Percentiles rank a stretch among this genome's conserved stretches.
Evolutionary conservation across 305 asterid species (phyloP).

Genomic region (Rubia peregrina): DNA sequence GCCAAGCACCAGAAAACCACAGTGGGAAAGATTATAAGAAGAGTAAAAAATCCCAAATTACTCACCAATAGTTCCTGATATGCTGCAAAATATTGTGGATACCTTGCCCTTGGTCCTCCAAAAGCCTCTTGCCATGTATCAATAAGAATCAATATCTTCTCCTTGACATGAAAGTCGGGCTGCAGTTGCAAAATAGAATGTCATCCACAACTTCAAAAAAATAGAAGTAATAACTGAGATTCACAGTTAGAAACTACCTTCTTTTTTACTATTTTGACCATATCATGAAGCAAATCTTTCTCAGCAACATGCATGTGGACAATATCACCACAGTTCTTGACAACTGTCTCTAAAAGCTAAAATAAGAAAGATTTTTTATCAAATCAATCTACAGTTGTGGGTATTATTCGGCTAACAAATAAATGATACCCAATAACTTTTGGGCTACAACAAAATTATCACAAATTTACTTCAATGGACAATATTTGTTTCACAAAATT

Average conservation of each 20-base stretch:
- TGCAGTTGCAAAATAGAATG: conserved; percentile 36
- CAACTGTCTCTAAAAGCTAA: conserved; percentile 89
- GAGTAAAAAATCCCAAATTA: conserved; percentile 1
- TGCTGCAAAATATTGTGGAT: conserved; percentile 85
- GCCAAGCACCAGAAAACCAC: conserved; percentile 11
- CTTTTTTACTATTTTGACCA: conserved; percentile 86
- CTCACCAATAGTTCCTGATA: conserved; percentile 92
- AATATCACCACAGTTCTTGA: conserved; percentile 95
- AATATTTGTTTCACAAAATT: not conserved
- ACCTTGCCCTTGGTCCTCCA: conserved; percentile 92
- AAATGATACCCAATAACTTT: not conserved
- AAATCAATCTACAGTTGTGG: conserved; percentile 1
- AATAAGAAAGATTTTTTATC: conserved; percentile 22
- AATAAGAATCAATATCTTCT: conserved; percentile 84
- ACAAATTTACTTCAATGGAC: not conserved
- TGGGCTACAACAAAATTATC: not conserved
- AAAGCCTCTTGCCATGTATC: conserved; percentile 99
- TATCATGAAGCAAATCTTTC: conserved; percentile 85
- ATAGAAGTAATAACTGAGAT: conserved; percentile 14
- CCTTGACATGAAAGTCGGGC: conserved; percentile 97
- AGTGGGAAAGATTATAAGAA: conserved; percentile 8
- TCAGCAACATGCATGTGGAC: conserved; percentile 99
- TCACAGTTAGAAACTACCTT: conserved; percentile 46
- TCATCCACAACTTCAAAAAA: conserved; percentile 16
- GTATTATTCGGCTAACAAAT: not conserved